These are phyloP conservation scores for Tubosaeta brunneosetosa DNA, from an alignment of 768 basidiomycete genomes.

Conservation along the genomic window DNA sequence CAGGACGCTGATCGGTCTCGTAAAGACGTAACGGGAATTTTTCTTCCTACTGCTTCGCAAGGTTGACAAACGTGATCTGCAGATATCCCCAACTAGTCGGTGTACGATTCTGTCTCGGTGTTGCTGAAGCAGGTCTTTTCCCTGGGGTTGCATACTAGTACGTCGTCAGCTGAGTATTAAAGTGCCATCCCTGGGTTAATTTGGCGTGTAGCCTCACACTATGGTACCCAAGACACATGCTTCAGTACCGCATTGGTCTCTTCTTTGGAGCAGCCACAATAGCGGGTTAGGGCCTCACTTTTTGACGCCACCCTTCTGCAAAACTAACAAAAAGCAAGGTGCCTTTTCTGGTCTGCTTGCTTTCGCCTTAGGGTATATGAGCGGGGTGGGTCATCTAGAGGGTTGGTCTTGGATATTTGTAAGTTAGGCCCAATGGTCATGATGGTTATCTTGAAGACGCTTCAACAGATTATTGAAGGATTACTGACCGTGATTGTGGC, in stretches of 20 bases:
- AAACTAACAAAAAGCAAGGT: constrained; percentile 15
- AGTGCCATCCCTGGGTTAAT: too few species aligned
- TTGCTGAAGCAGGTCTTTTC: too few species aligned
- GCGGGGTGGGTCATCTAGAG: constrained; percentile 38
- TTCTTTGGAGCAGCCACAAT: constrained; percentile 65
- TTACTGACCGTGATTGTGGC: constrained; percentile 56
- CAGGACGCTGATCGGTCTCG: too few species aligned
- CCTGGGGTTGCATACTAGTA: too few species aligned
- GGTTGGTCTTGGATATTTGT: constrained; percentile 74
- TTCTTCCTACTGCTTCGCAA: too few species aligned
- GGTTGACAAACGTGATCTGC: too few species aligned
- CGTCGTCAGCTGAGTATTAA: too few species aligned
- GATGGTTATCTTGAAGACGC: neutral
- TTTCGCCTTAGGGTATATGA: constrained; percentile 51
- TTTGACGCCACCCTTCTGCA: neutral
- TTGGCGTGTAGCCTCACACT: constrained; percentile 37
- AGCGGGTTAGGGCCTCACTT: constrained; percentile 34
- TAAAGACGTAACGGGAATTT: too few species aligned
- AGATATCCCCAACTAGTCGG: too few species aligned
- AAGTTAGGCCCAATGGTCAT: constrained; percentile 9
- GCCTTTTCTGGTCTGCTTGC: constrained; percentile 61
- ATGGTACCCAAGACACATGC: constrained; percentile 63
- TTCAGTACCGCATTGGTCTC: constrained; percentile 55
- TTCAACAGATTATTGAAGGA: constrained; percentile 33
- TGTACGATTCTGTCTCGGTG: too few species aligned